phyloP scores from a whole-genome alignment of 2,329 filamentous ascomycete genomes.

The Fusarium camptoceras region DNA sequence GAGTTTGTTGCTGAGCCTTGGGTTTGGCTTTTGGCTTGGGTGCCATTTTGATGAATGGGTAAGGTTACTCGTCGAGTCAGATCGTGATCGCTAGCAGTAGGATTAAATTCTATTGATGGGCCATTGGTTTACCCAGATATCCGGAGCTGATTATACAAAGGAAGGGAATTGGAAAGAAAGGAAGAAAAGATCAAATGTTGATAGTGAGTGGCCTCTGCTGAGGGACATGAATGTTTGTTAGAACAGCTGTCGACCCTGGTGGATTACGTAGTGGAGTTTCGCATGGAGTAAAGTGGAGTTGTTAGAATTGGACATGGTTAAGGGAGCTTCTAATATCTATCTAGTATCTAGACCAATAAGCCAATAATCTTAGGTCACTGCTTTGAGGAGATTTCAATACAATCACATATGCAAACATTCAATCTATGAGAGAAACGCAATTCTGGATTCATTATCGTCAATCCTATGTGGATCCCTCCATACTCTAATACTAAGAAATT shows the following conservation, averaged over 20 bases:
- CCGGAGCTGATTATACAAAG: conserved; percentile 23
- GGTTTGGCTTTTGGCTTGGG: conserved; percentile 43
- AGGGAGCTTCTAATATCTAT: conserved; percentile 11
- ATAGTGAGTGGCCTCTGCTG: conserved; percentile 37
- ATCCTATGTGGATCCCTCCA: conserved; percentile 24
- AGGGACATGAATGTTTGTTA: conserved; percentile 32
- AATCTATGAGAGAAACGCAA: conserved; percentile 8
- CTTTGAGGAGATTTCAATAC: background rate
- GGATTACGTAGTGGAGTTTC: conserved; percentile 43
- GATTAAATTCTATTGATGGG: conserved; percentile 26
- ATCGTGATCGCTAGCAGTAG: conserved; percentile 26
- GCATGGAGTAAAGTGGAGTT: conserved; percentile 25
- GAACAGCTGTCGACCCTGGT: conserved; percentile 31
- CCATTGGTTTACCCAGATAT: conserved; percentile 46
- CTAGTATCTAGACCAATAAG: background rate
- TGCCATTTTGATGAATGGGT: conserved; percentile 48
- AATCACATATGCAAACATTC: background rate
- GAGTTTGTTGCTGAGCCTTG: conserved; percentile 41
- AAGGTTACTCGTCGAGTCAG: conserved; percentile 14
- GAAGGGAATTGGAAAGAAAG: conserved; percentile 4
- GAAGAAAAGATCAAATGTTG: conserved; percentile 10
- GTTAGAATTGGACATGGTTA: conserved; percentile 5
- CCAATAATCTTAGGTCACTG: conserved; percentile 11
- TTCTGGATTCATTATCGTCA: conserved; percentile 29
- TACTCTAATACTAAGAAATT: conserved; percentile 27